Base-by-base conservation (phyloP, 768 basidiomycete genomes). In the Boletus subcaerulescens region DNA sequence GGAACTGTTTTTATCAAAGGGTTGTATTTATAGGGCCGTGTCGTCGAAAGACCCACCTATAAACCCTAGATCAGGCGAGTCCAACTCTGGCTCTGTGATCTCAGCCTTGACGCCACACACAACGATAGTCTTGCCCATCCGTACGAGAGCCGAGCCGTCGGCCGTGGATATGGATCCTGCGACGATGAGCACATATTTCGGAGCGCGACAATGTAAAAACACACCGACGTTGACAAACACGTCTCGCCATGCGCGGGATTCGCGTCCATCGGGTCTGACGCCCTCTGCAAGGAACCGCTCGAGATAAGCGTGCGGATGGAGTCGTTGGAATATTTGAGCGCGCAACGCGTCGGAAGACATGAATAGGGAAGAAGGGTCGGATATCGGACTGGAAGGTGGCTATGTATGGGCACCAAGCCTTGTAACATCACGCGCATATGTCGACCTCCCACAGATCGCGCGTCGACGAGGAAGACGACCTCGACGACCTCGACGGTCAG, bases 91-190 rank as follows among this genome's bases (percentile, higher is more conserved):
- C 63, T 93, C 91, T 26, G 93, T 87, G 39, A 96, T 87, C 72
- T 98, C 95, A 14, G 93, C 94, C 67, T 97, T 98, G 60, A 99
- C 84, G 1, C 97, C 97, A 64, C 95, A 98, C 0, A 98, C 91
- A 36, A 98, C 77, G 1, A 93, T 98, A n/a, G 96, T 97, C 45
- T 91, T 81, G 18, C 97, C 97, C 55, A 98, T 68, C 26, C 93
- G 78, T 5, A 98, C 91, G 39, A 99, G 85, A 0, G 95, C 86
- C 5, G 94, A 97, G 0, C 95, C 94, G 58, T 94, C 82, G 0
- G 97, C 94, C 0, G 97, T 98, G 1, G 91, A 87, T 74, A 99
- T 89, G 3, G 95, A 96, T 48, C 93, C 94, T 95, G 18, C 14
- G 18, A 48, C 1, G 47, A 48, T 26, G 31, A 50, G 32, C 12